A percentile compares a stretch with the other conserved stretches of the same genome.
These are phyloP conservation scores for Paramecium primaurelia DNA, from an alignment of 73 alveolate genomes.

Conservation along the genomic window DNA sequence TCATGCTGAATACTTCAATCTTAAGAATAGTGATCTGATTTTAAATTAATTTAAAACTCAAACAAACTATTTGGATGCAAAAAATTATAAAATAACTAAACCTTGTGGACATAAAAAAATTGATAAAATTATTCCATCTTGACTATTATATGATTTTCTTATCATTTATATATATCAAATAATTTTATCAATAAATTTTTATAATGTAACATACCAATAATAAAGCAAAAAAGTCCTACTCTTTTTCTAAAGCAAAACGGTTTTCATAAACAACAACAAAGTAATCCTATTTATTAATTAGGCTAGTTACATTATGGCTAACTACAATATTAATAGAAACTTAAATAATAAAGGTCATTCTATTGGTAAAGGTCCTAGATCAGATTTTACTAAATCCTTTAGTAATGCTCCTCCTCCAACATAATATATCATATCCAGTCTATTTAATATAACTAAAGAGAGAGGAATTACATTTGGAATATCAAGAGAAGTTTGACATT, in stretches of 20 bases:
- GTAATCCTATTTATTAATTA: neutral
- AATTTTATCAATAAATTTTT: neutral
- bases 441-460: neutral
- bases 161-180: neutral
- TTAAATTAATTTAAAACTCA: neutral
- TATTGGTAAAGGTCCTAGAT: slow-evolving; percentile 4
- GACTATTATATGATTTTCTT: neutral
- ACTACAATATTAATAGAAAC: neutral
- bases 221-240: neutral
- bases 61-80: slow-evolving; percentile 29
- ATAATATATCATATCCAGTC: neutral
- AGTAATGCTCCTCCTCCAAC: slow-evolving; percentile 33
- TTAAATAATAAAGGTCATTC: neutral
- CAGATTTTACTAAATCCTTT: neutral
- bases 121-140: neutral
- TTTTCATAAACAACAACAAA: neutral
- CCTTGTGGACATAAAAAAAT: slow-evolving; percentile 32
- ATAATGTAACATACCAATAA: neutral
- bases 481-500: slow-evolving; percentile 8
- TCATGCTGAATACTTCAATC: slow-evolving; percentile 3
- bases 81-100: neutral
- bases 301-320: neutral
- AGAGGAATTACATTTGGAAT: slow-evolving; percentile 11
- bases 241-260: neutral
- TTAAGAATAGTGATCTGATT: neutral